Percentiles rank a stretch among this genome's conserved stretches.
Conservation (phyloP, 2,329 filamentous ascomycete species). For the Aspergillus sp. region DNA sequence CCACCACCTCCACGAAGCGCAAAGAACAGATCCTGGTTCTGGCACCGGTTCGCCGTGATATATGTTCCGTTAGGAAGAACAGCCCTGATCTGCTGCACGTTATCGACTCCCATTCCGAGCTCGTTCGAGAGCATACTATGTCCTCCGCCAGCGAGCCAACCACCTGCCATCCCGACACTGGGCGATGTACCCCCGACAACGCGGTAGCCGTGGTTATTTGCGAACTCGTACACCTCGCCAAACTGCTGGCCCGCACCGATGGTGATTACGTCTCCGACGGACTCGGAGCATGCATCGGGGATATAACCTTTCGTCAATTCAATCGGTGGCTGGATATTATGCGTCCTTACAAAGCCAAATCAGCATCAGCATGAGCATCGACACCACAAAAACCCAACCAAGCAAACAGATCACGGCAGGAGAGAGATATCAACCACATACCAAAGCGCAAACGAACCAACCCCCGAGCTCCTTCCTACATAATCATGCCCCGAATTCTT, state of each 20-base stretch:
- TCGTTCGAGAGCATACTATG: slow-evolving; percentile 19
- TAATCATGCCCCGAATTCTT: slow-evolving; percentile 22
- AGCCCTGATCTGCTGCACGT: slow-evolving; percentile 22
- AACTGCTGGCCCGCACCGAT: slow-evolving; percentile 19
- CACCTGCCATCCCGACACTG: slow-evolving; percentile 16
- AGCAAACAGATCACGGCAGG: not conserved
- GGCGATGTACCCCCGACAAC: slow-evolving; percentile 14
- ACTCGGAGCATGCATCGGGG: slow-evolving; percentile 7
- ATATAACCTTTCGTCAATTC: slow-evolving; percentile 3
- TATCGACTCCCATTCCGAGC: slow-evolving; percentile 20
- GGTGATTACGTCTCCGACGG: slow-evolving; percentile 12
- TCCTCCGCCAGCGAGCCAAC: slow-evolving; percentile 16
- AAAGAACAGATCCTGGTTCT: slow-evolving; percentile 26
- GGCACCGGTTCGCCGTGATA: slow-evolving; percentile 23
- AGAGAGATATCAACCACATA: not conserved
- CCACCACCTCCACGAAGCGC: slow-evolving; percentile 25
- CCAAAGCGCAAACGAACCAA: slow-evolving; percentile 16
- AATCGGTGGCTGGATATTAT: slow-evolving; percentile 17
- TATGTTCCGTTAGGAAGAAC: slow-evolving; percentile 23
- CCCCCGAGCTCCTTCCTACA: slow-evolving; percentile 13
- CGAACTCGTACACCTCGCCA: slow-evolving; percentile 14
- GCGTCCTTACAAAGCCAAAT: slow-evolving; percentile 7
- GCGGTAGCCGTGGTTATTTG: slow-evolving; percentile 10
- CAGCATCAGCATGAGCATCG: not conserved
- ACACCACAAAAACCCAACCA: not conserved